phyloP scores from a whole-genome alignment of 2,329 filamentous ascomycete species.

The Trichoderma arundinaceum region DNA sequence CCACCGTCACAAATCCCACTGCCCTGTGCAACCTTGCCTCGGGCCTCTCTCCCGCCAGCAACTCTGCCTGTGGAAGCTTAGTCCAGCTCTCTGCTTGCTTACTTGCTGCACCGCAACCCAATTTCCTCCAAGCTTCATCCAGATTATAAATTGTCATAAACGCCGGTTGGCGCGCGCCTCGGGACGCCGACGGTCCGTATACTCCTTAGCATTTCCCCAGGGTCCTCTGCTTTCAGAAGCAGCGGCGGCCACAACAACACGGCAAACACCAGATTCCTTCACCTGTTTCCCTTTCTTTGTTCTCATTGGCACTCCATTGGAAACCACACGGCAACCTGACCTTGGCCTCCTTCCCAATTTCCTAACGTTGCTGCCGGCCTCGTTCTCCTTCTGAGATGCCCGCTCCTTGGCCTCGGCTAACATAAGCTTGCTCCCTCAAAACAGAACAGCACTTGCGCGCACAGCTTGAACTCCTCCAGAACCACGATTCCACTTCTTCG shows the following conservation, averaged over 20 bases:
- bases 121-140: no score
- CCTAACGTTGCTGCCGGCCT: no score
- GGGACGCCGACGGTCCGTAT: constrained; percentile 25
- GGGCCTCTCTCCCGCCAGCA: background rate
- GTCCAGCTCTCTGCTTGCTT: background rate
- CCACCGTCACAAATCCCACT: background rate
- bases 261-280: background rate
- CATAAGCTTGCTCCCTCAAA: constrained; percentile 21
- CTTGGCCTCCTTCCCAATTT: no score
- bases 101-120: background rate
- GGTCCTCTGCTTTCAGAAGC: background rate
- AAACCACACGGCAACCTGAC: background rate
- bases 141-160: background rate
- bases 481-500: constrained; percentile 46
- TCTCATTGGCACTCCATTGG: background rate
- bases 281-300: background rate
- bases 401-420: constrained; percentile 10
- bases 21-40: background rate
- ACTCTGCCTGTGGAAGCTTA: background rate
- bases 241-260: constrained; percentile 4
- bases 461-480: constrained; percentile 53
- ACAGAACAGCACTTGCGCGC: constrained; percentile 52
- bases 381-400: background rate
- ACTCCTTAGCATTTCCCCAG: background rate
- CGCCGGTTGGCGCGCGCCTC: constrained; percentile 21